A percentile compares a stretch with the other conserved stretches of the same genome.
Conservation (phyloP, 495 filamentous ascomycete species). For the Haplographium delicatum region DNA sequence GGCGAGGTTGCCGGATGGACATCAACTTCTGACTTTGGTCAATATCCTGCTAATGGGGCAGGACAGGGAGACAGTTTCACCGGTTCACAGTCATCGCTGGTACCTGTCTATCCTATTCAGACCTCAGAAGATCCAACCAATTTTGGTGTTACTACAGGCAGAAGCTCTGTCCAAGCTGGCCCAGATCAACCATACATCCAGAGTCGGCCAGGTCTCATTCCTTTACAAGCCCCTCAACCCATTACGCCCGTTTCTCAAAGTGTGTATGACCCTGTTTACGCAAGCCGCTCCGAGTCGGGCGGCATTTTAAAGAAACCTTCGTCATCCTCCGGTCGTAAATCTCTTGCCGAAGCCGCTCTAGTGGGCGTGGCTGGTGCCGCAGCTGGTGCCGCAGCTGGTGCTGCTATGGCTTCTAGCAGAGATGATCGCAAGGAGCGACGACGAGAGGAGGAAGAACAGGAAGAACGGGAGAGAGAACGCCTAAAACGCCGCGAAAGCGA, state of each 20-base stretch:
- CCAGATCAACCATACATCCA: slow-evolving; percentile 23
- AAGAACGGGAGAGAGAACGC: slow-evolving; percentile 18
- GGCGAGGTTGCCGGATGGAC: slow-evolving; percentile 24
- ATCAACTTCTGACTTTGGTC: slow-evolving; percentile 23
- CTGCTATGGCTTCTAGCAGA: slow-evolving; percentile 31
- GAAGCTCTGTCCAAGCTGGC: slow-evolving; percentile 42
- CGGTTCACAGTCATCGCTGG: slow-evolving; percentile 34
- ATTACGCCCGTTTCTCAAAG: slow-evolving; percentile 50
- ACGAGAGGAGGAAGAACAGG: slow-evolving; percentile 16
- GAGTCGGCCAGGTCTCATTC: slow-evolving; percentile 41
- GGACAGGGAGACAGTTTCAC: slow-evolving; percentile 22
- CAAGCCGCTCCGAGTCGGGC: slow-evolving; percentile 26
- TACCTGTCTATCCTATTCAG: slow-evolving; percentile 44
- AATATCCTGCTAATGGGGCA: not conserved
- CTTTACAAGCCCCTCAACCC: slow-evolving; percentile 54
- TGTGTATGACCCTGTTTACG: slow-evolving; percentile 42
- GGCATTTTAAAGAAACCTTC: slow-evolving; percentile 22
- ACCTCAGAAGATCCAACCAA: slow-evolving; percentile 56
- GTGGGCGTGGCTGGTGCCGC: slow-evolving; percentile 45
- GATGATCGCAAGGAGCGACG: slow-evolving; percentile 33
- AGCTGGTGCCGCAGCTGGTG: slow-evolving; percentile 36
- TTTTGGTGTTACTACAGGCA: slow-evolving; percentile 44
- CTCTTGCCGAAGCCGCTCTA: slow-evolving; percentile 40
- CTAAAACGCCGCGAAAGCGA: slow-evolving; percentile 19
- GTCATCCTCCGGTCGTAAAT: slow-evolving; percentile 29